These are phyloP conservation scores for Phytophthora brassicae DNA, from an alignment of 352 stramenopile species.

Conservation along the genomic window DNA sequence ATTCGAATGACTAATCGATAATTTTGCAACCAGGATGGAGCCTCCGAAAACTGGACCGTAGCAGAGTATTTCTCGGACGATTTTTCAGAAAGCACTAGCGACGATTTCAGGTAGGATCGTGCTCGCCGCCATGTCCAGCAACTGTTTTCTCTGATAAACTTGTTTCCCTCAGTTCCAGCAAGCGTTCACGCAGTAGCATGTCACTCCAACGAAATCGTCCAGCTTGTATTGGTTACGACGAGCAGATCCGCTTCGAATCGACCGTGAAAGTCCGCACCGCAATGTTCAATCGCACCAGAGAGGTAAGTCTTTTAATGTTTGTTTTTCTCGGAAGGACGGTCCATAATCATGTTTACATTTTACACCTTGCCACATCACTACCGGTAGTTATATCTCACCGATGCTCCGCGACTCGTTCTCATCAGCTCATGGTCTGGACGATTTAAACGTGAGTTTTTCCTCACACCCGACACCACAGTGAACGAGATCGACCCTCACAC, in stretches of 20 bases:
- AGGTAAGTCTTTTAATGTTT: conserved; percentile 33
- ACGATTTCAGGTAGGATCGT: conserved; percentile 50
- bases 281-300: conserved; percentile 76
- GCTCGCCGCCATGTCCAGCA: background rate
- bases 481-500: conserved; percentile 73
- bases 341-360: background rate
- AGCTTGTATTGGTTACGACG: conserved; percentile 64
- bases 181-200: conserved; percentile 66
- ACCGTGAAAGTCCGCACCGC: conserved; percentile 79
- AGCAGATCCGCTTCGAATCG: conserved; percentile 68
- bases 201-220: conserved; percentile 53
- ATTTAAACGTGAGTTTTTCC: conserved; percentile 71
- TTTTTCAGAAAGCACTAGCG: conserved; percentile 75
- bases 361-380: background rate
- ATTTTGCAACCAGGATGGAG: conserved; percentile 52
- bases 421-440: conserved; percentile 70
- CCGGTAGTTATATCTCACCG: conserved; percentile 64
- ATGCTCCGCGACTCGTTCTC: conserved; percentile 65
- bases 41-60: conserved; percentile 76
- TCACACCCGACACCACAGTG: conserved; percentile 65
- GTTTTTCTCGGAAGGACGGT: background rate
- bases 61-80: conserved; percentile 82
- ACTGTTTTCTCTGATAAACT: background rate
- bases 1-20: background rate
- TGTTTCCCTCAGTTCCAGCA: conserved; percentile 21